Evolutionary conservation across 2,329 filamentous ascomycete genomes (phyloP), one percentile per base, ranked within the genome.

Genomic region (Phialocephala subalpina): DNA sequence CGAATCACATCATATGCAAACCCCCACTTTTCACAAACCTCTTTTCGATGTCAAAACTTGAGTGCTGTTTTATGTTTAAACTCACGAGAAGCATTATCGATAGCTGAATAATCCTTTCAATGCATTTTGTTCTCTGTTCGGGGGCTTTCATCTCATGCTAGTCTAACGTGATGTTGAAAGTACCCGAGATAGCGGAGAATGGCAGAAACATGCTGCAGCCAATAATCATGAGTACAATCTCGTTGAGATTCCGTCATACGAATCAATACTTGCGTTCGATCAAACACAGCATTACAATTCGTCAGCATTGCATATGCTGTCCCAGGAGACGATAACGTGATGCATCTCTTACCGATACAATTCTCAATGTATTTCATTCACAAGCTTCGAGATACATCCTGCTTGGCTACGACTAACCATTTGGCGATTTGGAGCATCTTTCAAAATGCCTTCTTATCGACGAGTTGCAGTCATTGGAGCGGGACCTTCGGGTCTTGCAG

Each of bases 401-500:
- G 7, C 49, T 53, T 53, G 9, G 25, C 18, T 1, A 49, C n/a
- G 1, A 22, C 18, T 7, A 49, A 3, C 45, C 22, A 49, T 18
- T 33, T 33, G 12, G 16, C 14, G 4, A 11, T 29, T 33, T 27
- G 25, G 25, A 16, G 18, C 9, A 8, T 12, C 3, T 4, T 5
- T 53, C 2, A 14, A 18, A 53, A 53, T 53, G 49, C 27, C 25
- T 53, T 29, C 45, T 5, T 49, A 20, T 40, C 70, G 65, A 27
- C 49, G 80, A 22, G 84, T 89, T 9, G 87, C 86, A 18, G 82
- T 89, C 8, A 86, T 89, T 67, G 87, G 87, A 6, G 81, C 85
- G 2, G 87, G 87, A 6, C 87, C 87, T 7, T 80, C 83, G 4
- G 87, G 86, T 2, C 83, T 84, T 16, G 87, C 87, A 65, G 78